Evolutionary conservation across 495 filamentous ascomycete genomes (phyloP).

Genomic region (Penicillium desertorum): DNA sequence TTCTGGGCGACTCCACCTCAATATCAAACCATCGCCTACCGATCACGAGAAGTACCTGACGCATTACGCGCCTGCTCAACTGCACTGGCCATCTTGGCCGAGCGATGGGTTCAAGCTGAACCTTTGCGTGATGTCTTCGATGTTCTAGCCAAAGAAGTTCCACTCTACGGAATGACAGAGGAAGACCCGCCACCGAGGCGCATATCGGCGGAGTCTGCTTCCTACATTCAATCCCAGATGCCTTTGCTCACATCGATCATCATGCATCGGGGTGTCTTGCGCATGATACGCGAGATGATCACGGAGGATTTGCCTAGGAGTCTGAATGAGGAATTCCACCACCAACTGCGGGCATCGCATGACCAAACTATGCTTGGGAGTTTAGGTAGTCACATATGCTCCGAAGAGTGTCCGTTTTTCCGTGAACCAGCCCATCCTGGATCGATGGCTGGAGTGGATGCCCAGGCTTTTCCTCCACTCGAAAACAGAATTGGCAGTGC

Average conservation of each 20-base stretch:
- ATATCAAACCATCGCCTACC: constrained; percentile 11
- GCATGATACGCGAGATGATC: constrained; percentile 24
- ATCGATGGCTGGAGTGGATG: background rate
- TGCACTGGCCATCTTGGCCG: constrained; percentile 20
- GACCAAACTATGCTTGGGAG: background rate
- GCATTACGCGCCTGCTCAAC: constrained; percentile 23
- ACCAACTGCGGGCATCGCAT: background rate
- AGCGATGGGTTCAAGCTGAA: constrained; percentile 25
- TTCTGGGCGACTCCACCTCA: constrained; percentile 23
- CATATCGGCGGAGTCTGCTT: constrained; percentile 6
- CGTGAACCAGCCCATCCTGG: constrained; percentile 5
- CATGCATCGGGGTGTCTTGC: constrained; percentile 20
- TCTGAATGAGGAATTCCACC: background rate
- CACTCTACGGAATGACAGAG: background rate
- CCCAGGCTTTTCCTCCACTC: background rate
- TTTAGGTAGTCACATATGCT: constrained; percentile 7
- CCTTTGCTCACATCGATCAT: constrained; percentile 12
- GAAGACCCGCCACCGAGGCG: background rate
- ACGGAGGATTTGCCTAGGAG: constrained; percentile 20
- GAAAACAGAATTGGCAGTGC: background rate
- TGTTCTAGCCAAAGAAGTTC: constrained; percentile 17
- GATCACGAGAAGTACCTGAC: constrained; percentile 7
- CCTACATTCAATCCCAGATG: constrained; percentile 11
- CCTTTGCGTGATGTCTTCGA: constrained; percentile 27
- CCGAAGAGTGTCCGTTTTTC: constrained; percentile 13